These are phyloP conservation scores for Thamnidium elegans DNA, from an alignment of 192 early-diverging fungal species.

Conservation along the genomic window DNA sequence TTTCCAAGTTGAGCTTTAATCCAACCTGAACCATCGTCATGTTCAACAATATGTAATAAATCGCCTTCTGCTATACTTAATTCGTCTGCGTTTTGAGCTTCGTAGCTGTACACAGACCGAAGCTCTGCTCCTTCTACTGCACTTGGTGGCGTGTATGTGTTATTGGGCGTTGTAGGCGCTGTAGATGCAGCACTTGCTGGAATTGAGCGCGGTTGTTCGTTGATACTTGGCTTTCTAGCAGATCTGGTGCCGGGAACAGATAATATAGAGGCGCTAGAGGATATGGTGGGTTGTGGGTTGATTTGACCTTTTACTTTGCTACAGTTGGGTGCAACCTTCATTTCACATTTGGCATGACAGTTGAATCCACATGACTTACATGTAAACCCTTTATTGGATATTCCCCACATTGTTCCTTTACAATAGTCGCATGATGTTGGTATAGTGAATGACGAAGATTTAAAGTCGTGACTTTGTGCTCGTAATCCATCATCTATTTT, in stretches of 20 bases:
- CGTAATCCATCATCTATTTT: conserved; percentile 47
- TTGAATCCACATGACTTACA: conserved; percentile 71
- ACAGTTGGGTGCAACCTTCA: conserved; percentile 71
- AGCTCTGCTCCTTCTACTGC: conserved; percentile 7
- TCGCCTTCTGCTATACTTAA: conserved; percentile 57
- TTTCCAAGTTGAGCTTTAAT: conserved; percentile 42
- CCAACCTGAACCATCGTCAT: conserved; percentile 61
- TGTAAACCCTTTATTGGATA: conserved; percentile 66
- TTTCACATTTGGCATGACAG: conserved; percentile 77
- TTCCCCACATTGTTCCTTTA: conserved; percentile 73
- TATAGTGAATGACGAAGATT: conserved; percentile 65
- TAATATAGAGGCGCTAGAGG: too few species aligned
- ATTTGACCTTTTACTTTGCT: conserved; percentile 54
- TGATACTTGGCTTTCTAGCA: too few species aligned
- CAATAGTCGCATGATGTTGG: conserved; percentile 77
- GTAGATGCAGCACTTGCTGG: too few species aligned
- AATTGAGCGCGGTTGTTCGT: too few species aligned
- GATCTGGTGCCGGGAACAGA: too few species aligned
- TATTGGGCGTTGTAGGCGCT: not conserved
- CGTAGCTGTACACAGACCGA: conserved; percentile 62
- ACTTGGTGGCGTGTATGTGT: too few species aligned
- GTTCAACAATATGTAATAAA: conserved; percentile 49
- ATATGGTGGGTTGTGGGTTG: conserved; percentile 27
- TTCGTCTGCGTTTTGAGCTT: conserved; percentile 49
- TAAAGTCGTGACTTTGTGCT: conserved; percentile 62